Conservation (phyloP, 2,329 filamentous ascomycete species). For the Colletotrichum incanum region DNA sequence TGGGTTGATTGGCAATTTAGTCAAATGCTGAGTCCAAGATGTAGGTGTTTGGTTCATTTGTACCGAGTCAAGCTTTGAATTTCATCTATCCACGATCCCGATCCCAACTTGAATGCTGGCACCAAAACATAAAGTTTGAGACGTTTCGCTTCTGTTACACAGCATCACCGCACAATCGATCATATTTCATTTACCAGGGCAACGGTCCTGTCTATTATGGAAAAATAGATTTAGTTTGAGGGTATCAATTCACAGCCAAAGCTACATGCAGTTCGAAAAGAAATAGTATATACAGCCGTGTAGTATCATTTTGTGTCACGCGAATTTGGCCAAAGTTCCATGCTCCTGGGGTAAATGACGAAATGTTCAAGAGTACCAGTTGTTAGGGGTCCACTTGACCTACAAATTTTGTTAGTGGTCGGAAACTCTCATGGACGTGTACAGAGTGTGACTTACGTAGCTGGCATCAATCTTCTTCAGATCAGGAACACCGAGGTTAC, state of each 20-base stretch:
- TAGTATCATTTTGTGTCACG: constrained; percentile 32
- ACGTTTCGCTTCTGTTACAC: no score
- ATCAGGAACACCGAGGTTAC: constrained; percentile 59
- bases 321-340: constrained; percentile 12
- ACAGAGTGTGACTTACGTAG: constrained; percentile 28
- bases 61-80: no score
- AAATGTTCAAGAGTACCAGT: constrained; percentile 45
- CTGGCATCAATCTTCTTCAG: constrained; percentile 53
- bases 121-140: no score
- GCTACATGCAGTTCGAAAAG: constrained; percentile 29
- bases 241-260: constrained; percentile 23
- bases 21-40: no score
- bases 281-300: constrained; percentile 30
- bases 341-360: not conserved
- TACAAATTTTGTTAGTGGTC: constrained; percentile 25
- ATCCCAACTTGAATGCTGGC: no score
- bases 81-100: no score
- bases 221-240: constrained; percentile 5
- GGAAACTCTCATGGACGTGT: accelerated
- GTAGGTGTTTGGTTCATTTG: no score
- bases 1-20: no score
- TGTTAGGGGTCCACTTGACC: constrained; percentile 51
- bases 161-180: no score
- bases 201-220: not conserved
- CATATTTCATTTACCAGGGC: no score